Conservation (phyloP, 2,329 filamentous ascomycete species). For the Cryoendolithus antarcticus region DNA sequence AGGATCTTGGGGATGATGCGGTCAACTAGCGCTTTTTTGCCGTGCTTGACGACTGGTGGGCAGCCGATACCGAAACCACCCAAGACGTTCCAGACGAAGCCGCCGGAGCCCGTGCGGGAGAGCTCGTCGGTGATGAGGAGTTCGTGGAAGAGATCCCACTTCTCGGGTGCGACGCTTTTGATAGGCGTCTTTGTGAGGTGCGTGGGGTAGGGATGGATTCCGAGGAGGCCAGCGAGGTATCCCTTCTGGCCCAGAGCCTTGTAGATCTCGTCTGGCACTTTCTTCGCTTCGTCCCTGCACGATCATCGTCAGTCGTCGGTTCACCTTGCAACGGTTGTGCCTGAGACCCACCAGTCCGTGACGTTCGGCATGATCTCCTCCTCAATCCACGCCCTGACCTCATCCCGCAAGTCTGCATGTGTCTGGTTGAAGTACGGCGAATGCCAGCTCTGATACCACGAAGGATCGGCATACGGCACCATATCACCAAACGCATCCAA, state of each 20-base stretch:
- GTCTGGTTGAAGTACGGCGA: constrained; percentile 94
- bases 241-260: constrained; percentile 89
- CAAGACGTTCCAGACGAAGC: constrained; percentile 92
- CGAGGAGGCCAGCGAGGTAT: constrained; percentile 85
- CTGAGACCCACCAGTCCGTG: constrained; percentile 56
- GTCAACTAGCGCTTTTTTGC: constrained; percentile 70
- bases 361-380: constrained; percentile 81
- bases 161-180: constrained; percentile 67
- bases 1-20: constrained; percentile 82
- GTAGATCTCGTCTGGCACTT: constrained; percentile 80
- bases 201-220: constrained; percentile 60
- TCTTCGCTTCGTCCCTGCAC: constrained; percentile 64
- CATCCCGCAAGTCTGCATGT: constrained; percentile 78
- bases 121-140: constrained; percentile 91
- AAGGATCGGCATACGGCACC: constrained; percentile 83
- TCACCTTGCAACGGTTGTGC: too few species aligned
- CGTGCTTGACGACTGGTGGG: constrained; percentile 85
- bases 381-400: constrained; percentile 87
- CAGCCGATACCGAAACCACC: constrained; percentile 94
- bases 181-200: constrained; percentile 58
- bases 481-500: constrained; percentile 76
- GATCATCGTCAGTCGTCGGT: too few species aligned
- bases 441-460: constrained; percentile 62
- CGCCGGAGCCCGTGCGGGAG: constrained; percentile 75
- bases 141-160: constrained; percentile 99